Evolutionary conservation across 2,329 filamentous ascomycete genomes (phyloP).

Genomic region (Thermothelomyces thermophilus): DNA sequence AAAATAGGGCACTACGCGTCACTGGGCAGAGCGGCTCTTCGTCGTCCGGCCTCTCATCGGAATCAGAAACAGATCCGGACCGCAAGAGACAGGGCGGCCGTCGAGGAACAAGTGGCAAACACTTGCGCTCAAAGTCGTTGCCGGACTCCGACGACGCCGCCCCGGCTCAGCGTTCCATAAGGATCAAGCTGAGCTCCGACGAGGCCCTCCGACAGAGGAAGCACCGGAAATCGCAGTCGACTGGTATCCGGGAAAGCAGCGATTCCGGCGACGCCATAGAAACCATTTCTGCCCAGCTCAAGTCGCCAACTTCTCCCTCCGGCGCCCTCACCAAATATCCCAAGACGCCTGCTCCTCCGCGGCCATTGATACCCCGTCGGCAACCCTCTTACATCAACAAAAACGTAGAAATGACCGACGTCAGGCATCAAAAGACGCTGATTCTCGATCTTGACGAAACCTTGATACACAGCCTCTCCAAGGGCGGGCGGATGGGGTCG

Average conservation of each 20-base stretch:
- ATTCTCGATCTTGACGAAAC: constrained; percentile 96
- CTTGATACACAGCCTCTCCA: constrained; percentile 94
- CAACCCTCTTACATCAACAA: constrained; percentile 79
- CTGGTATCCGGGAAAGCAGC: constrained; percentile 38
- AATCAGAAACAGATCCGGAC: constrained; percentile 58
- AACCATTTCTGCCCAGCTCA: constrained; percentile 71
- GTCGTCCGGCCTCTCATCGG: constrained; percentile 63
- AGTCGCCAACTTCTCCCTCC: constrained; percentile 84
- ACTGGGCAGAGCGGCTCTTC: constrained; percentile 39
- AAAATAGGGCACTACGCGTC: constrained; percentile 19
- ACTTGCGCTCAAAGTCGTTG: constrained; percentile 58
- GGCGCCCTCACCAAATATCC: constrained; percentile 81
- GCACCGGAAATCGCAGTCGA: constrained; percentile 53
- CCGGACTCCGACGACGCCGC: constrained; percentile 56
- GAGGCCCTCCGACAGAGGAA: constrained; percentile 68
- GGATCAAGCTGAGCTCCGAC: constrained; percentile 83
- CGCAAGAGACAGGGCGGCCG: constrained; percentile 32
- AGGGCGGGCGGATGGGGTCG: constrained; percentile 89
- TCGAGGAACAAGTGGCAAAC: constrained; percentile 25
- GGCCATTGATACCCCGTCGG: constrained; percentile 80
- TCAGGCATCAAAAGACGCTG: constrained; percentile 76
- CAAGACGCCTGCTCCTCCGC: constrained; percentile 78
- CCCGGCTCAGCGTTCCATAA: constrained; percentile 70
- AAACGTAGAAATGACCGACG: constrained; percentile 40
- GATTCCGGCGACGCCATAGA: constrained; percentile 32